Base-by-base conservation (phyloP, 306 rosid species). In the Glycine tomentella region DNA sequence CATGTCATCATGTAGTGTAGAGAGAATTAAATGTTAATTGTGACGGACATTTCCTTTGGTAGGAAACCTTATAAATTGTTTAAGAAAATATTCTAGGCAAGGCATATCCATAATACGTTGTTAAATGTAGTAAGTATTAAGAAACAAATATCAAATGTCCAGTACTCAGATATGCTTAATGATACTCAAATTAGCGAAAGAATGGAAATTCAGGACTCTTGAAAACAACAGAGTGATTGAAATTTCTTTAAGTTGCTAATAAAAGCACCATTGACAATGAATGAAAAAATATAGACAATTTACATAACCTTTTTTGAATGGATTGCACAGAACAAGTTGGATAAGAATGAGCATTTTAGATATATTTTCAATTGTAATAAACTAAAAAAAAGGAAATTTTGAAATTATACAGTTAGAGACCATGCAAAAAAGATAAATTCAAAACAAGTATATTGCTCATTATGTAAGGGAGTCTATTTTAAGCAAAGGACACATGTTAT, bases 21-120 rank as follows among this genome's bases (percentile, higher is more conserved):
- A 64, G 68, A 81, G 10, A 64, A 59, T 25, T 20, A 59, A 40
- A 40, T 53, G 15, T 72, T 63, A 13, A 16, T 55, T 78, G 64
- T 55, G 56, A 56, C 1, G 11, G 11, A 7, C 10, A 56, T 56
- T 56, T 56, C 33, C 31, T 56, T 15, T 16, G 33, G 33, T 44
- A 55, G 56, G 56, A 71, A 83, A 72, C 12, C 38, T 55, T 75
- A 49, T 69, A 13, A 62, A 51, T 42, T 31, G 62, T 51, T 69
- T 20, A 48, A 58, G 42, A 40, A 75, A 58, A 69, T 38, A 68
- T 68, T 34, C 58, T 48, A 51, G 65, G 72, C 78, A 59, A 46
- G 14, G 51, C 81, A 2, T 11, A 72, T 70, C 31, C 46, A 51
- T 20, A 56, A 34, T 31, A 64, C 53, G 68, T 6, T 52, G 4